Percentiles rank a stretch among this genome's conserved stretches.
These are phyloP conservation scores for Wickerhamiella slavikovae DNA, from an alignment of 805 yeast species.

Conservation along the genomic window DNA sequence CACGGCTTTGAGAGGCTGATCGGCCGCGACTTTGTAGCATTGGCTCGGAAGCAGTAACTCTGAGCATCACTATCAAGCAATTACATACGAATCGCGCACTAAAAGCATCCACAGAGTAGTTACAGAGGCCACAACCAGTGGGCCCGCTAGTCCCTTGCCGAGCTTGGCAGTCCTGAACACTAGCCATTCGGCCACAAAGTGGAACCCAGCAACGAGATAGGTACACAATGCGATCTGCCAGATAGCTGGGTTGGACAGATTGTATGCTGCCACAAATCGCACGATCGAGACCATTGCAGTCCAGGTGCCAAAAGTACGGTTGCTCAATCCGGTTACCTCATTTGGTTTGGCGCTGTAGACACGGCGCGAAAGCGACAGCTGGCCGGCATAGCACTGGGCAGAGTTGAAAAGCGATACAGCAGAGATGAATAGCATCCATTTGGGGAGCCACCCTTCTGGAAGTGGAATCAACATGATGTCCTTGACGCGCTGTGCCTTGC, in stretches of 20 bases:
- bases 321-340: conserved; percentile 44
- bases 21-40: conserved; percentile 77
- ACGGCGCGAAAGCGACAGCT: conserved; percentile 49
- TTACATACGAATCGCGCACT: conserved; percentile 47
- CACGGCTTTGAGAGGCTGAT: conserved; percentile 82
- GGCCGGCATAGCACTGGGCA: conserved; percentile 61
- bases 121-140: conserved; percentile 57
- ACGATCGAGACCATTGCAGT: conserved; percentile 70
- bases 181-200: conserved; percentile 70
- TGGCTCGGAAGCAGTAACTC: conserved; percentile 72
- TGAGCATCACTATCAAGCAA: too few species aligned
- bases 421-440: conserved; percentile 64
- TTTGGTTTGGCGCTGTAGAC: conserved; percentile 52
- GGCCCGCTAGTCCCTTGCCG: conserved; percentile 80
- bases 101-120: conserved; percentile 64
- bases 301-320: conserved; percentile 99
- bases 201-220: conserved; percentile 63
- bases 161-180: conserved; percentile 58
- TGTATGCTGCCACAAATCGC: conserved; percentile 71
- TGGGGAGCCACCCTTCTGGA: conserved; percentile 36
- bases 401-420: conserved; percentile 87
- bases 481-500: too few species aligned
- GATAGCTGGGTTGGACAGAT: conserved; percentile 45
- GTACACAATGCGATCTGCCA: conserved; percentile 65
- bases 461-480: conserved; percentile 2